Percentiles rank a stretch among this genome's conserved stretches.
Conservation (phyloP, 2,329 filamentous ascomycete genomes). For the Gnomoniopsis smithogilvyi region DNA sequence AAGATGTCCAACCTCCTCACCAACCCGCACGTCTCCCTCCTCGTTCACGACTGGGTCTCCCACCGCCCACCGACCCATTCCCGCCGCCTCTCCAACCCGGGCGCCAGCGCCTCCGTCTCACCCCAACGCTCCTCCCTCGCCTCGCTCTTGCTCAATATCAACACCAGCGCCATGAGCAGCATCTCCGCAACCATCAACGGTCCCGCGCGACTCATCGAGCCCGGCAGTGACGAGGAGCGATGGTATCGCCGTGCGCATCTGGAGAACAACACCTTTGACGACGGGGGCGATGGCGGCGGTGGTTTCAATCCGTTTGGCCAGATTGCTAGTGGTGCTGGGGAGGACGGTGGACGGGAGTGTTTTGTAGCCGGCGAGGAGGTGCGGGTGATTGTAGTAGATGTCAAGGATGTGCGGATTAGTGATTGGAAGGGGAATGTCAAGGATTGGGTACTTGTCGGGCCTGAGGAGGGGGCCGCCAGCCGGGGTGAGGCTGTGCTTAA, state of each 20-base stretch:
- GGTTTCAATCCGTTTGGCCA: conserved; percentile 10
- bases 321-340: conserved; percentile 22
- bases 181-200: conserved; percentile 95
- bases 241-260: conserved; percentile 83
- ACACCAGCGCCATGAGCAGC: conserved; percentile 79
- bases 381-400: conserved; percentile 79
- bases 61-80: conserved; percentile 78
- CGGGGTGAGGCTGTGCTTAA: conserved; percentile 30
- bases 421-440: conserved; percentile 94
- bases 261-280: conserved; percentile 86
- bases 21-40: conserved; percentile 84
- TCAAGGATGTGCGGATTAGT: conserved; percentile 81
- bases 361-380: conserved; percentile 82
- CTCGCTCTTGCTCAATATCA: conserved; percentile 82
- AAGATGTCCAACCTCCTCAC: conserved; percentile 78
- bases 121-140: conserved; percentile 67
- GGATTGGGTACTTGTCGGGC: conserved; percentile 62
- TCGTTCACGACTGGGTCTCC: conserved; percentile 98
- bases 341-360: conserved; percentile 56
- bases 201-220: conserved; percentile 68
- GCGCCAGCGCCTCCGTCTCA: conserved; percentile 50
- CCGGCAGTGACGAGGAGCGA: conserved; percentile 74
- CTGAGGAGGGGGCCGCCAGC: conserved; percentile 21
- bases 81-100: conserved; percentile 44
- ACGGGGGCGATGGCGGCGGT: conserved; percentile 37